A percentile compares a stretch with the other conserved stretches of the same genome.
Conservation (phyloP, 164 flowering plant species). For the Vitis riparia region DNA sequence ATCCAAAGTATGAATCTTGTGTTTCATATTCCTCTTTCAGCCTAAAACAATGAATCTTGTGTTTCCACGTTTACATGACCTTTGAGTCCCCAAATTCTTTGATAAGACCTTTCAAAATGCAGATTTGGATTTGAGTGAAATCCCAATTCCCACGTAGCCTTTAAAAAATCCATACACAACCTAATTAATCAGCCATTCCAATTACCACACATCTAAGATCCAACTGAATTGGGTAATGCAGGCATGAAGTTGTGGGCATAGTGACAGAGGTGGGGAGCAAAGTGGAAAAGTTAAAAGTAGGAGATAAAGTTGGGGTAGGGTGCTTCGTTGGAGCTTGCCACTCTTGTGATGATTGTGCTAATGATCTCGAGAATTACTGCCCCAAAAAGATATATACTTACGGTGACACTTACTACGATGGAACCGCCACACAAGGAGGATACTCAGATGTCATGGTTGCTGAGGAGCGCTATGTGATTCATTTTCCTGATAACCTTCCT, state of each 20-base stretch:
- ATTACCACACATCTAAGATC: too few species aligned
- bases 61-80: too few species aligned
- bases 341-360: conserved; percentile 29
- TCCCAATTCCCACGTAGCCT: too few species aligned
- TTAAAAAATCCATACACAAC: too few species aligned
- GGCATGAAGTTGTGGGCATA: conserved; percentile 44
- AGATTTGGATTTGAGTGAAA: too few species aligned
- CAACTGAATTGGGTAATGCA: conserved; percentile 10
- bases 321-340: conserved; percentile 36
- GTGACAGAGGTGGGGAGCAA: conserved; percentile 31
- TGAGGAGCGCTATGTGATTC: conserved; percentile 7
- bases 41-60: too few species aligned
- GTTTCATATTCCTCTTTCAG: too few species aligned
- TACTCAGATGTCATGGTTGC: conserved; percentile 17
- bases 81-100: too few species aligned
- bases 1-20: too few species aligned
- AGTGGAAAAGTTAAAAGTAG: conserved; percentile 33
- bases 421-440: conserved; percentile 25
- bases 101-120: too few species aligned
- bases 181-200: too few species aligned
- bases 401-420: conserved; percentile 13
- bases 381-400: conserved; percentile 23
- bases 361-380: conserved; percentile 39
- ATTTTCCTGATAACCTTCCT: conserved; percentile 5
- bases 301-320: conserved; percentile 45